Percentiles rank a stretch among this genome's conserved stretches.
These are phyloP conservation scores for Lumnitzera racemosa DNA, from an alignment of 345 rosid genomes.

Conservation along the genomic window DNA sequence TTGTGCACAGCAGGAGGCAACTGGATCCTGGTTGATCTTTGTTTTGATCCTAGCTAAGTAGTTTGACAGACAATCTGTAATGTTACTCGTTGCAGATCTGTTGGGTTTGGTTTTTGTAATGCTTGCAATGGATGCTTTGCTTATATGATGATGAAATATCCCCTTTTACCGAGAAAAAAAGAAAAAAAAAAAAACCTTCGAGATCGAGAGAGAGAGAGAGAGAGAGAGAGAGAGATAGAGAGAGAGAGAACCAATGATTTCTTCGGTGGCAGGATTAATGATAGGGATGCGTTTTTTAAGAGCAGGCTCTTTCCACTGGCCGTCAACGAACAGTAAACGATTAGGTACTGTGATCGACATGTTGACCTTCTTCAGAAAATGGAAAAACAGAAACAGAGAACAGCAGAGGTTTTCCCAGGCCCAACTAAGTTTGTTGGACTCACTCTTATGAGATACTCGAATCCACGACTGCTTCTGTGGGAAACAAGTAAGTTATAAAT, in stretches of 20 bases:
- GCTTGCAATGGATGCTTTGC: too few species aligned
- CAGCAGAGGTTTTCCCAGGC: neutral
- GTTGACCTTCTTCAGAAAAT: neutral
- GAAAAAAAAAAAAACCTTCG: neutral
- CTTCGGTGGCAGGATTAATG: slow-evolving; percentile 74
- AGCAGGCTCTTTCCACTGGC: slow-evolving; percentile 74
- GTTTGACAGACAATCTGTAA: too few species aligned
- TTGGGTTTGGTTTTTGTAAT: too few species aligned
- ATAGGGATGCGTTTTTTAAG: slow-evolving; percentile 63
- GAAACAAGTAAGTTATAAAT: too few species aligned
- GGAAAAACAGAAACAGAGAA: neutral
- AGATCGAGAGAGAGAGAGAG: neutral
- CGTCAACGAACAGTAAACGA: slow-evolving; percentile 72
- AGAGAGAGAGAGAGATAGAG: neutral
- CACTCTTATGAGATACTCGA: too few species aligned
- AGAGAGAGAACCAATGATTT: slow-evolving; percentile 49
- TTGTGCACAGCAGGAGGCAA: too few species aligned
- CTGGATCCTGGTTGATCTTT: too few species aligned
- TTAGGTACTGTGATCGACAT: slow-evolving; percentile 55
- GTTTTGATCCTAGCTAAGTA: too few species aligned
- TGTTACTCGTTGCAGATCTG: too few species aligned
- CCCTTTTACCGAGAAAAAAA: neutral
- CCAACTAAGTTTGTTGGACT: too few species aligned
- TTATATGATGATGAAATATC: too few species aligned
- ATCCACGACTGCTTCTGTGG: too few species aligned